Conservation (phyloP, 2,329 filamentous ascomycete species). For the Chrysosporium keratinophilum region DNA sequence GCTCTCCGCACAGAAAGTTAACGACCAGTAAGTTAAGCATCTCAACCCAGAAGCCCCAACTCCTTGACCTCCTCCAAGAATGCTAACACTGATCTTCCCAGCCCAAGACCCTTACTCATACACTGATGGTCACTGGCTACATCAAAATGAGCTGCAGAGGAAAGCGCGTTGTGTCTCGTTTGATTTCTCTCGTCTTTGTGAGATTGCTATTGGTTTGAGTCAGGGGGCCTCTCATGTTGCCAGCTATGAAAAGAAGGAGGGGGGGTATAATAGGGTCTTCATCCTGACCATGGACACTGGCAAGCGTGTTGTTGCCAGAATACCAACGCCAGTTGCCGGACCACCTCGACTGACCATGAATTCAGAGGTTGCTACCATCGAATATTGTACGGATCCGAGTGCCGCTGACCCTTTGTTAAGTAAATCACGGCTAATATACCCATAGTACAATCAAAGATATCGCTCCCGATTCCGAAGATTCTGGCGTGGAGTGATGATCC, state of each 20-base stretch:
- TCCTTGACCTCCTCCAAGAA: too few species aligned
- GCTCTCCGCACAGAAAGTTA: too few species aligned
- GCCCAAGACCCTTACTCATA: too few species aligned
- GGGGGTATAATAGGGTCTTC: constrained; percentile 23
- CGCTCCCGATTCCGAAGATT: constrained; percentile 16
- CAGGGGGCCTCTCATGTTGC: constrained; percentile 5
- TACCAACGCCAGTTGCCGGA: constrained; percentile 21
- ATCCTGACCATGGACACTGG: constrained; percentile 20
- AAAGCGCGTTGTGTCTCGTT: too few species aligned
- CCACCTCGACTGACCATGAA: constrained; percentile 11
- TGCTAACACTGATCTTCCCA: too few species aligned
- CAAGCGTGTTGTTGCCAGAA: constrained; percentile 20
- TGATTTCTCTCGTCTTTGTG: constrained; percentile 13
- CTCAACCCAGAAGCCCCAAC: too few species aligned
- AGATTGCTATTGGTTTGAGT: constrained; percentile 4
- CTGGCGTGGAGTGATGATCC: constrained; percentile 13
- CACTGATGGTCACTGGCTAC: too few species aligned
- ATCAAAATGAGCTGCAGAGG: too few species aligned
- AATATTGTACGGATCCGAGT: constrained; percentile 20
- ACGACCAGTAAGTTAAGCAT: too few species aligned
- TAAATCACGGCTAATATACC: constrained; percentile 1
- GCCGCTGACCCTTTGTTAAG: constrained; percentile 35
- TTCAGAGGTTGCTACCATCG: constrained; percentile 30
- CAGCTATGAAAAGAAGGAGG: constrained; percentile 16
- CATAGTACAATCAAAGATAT: constrained; percentile 10